Base-by-base conservation (phyloP, 179 eudicot genomes). In the Silene noctiflora region DNA sequence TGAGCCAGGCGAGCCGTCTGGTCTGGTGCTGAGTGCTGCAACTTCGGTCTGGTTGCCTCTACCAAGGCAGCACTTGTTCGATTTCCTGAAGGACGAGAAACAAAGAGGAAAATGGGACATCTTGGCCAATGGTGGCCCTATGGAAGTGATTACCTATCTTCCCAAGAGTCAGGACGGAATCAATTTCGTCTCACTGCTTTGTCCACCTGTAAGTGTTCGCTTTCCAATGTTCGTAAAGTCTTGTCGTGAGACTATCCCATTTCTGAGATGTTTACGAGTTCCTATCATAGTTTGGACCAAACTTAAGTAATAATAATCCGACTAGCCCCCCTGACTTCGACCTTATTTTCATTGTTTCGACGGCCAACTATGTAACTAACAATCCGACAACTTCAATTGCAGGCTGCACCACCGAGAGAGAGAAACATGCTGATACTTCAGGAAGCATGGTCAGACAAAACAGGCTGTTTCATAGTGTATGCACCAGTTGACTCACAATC, bases 91-190 rank as follows among this genome's bases (percentile, higher is more conserved):
- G 62, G 81, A 89, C 71, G 92, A 87, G 76, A 82, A 83, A 22
- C 71, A 77, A 10, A 83, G 97, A 14, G 79, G 85, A 16, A 85
- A 86, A 69, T 92, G 97, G 97, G 96, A 91, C 75, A 77, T 88
- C 59, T 79, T 91, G 63, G 86, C 89, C 71, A 80, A 81, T 73
- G 92, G 91, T 27, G 89, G 85, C 31, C 85, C 91, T 0, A 80
- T 88, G 88, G 84, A 83, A 60, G 79, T 84, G 73, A 59, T 91
- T 71, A 66, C 87, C 2, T 75, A 79, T 42, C 78, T 91, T 61
- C 6, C 89, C 77, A 86, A 89, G 79, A 84, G 85, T 81, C 90
- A 86, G 46, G 88, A 88, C 70, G 88, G 68, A 21, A 79, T 74
- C 74, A 87, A 85, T 51, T 69, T 84, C 71, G 80, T 91, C 59